A percentile compares a stretch with the other conserved stretches of the same genome.
phyloP scores from a whole-genome alignment of 768 basidiomycete genomes.

The Scleroderma citrinum region DNA sequence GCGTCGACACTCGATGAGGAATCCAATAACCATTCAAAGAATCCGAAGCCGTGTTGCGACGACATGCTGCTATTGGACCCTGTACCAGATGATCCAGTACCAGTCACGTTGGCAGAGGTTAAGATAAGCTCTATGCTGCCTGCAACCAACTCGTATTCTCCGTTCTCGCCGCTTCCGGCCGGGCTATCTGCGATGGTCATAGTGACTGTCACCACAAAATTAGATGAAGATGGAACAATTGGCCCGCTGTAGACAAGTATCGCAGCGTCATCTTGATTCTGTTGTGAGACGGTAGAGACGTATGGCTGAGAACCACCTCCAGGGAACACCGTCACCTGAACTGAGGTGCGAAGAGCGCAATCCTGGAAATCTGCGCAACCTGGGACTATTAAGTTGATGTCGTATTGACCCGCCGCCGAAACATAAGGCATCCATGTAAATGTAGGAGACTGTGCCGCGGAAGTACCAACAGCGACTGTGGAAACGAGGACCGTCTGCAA shows the following conservation, averaged over 20 bases:
- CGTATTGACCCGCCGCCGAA: conserved; percentile 83
- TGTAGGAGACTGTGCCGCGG: conserved; percentile 57
- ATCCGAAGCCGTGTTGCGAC: conserved; percentile 61
- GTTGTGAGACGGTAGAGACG: conserved; percentile 70
- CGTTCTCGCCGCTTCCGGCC: conserved; percentile 52
- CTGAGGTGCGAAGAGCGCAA: conserved; percentile 74
- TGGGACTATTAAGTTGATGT: conserved; percentile 78
- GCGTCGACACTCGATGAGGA: conserved; percentile 46
- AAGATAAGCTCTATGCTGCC: conserved; percentile 79
- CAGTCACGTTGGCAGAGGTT: conserved; percentile 47
- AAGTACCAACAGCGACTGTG: conserved; percentile 56
- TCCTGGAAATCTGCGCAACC: conserved; percentile 80
- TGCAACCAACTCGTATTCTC: conserved; percentile 79
- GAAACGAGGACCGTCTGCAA: conserved; percentile 69
- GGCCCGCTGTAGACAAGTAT: conserved; percentile 75
- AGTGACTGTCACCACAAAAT: conserved; percentile 68
- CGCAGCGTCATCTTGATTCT: conserved; percentile 55
- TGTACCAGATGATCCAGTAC: conserved; percentile 21
- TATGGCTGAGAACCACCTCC: conserved; percentile 58
- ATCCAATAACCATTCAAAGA: conserved; percentile 80
- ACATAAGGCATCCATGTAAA: conserved; percentile 92
- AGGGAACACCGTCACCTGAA: conserved; percentile 79
- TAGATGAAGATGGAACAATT: conserved; percentile 64
- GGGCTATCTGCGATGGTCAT: conserved; percentile 70
- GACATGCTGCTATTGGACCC: conserved; percentile 30